Evolutionary conservation across 176 grass and related monocot species (phyloP).

Genomic region (Luzula sylvatica): DNA sequence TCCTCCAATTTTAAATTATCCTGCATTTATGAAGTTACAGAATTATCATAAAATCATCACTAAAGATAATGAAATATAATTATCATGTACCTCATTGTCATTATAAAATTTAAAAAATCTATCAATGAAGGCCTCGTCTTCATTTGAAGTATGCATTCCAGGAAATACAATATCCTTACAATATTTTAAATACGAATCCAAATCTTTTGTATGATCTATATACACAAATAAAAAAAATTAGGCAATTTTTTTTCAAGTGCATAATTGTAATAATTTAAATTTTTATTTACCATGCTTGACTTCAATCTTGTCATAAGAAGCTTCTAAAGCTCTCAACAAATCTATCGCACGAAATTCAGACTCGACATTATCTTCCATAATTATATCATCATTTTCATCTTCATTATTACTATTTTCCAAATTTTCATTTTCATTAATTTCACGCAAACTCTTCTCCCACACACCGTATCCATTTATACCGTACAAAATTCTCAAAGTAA

Average conservation of each 20-base stretch:
- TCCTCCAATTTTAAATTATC: constrained; percentile 23
- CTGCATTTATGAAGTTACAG: constrained; percentile 31
- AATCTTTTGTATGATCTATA: constrained; percentile 63
- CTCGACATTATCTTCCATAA: background rate
- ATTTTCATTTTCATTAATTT: constrained; percentile 10
- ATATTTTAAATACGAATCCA: constrained; percentile 70
- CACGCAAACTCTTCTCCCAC: constrained; percentile 60
- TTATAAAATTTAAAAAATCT: constrained; percentile 52
- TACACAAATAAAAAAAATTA: constrained; percentile 10
- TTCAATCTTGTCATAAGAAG: constrained; percentile 43
- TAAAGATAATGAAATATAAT: too few species aligned
- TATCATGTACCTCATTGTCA: constrained; percentile 66
- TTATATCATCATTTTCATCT: constrained; percentile 10
- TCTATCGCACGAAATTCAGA: constrained; percentile 39
- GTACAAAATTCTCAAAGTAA: constrained; percentile 58
- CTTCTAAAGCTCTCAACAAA: constrained; percentile 50
- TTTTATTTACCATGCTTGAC: constrained; percentile 51
- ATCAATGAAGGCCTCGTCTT: constrained; percentile 45
- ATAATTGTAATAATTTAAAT: constrained; percentile 1
- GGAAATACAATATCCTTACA: constrained; percentile 63
- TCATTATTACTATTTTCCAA: constrained; percentile 31
- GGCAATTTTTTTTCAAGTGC: background rate
- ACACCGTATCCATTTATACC: constrained; percentile 64
- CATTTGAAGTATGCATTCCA: constrained; percentile 41
- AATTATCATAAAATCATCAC: background rate